A percentile compares a stretch with the other conserved stretches of the same genome.
Evolutionary conservation across 352 stramenopile genomes (phyloP).

Genomic region (Globisporangium perplexum): DNA sequence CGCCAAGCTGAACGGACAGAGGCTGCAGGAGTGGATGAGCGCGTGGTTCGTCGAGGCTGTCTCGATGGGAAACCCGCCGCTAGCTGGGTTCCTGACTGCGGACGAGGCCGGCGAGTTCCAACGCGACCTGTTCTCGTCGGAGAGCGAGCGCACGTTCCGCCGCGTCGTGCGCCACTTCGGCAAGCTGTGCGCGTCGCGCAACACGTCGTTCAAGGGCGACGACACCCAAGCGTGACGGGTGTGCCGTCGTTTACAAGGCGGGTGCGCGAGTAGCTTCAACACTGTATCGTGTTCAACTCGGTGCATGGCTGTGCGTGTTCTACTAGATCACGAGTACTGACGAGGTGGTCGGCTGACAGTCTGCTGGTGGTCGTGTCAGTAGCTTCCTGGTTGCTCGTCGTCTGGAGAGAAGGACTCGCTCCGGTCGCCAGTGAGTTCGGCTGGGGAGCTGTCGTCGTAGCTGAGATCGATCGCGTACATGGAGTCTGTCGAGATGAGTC

Average conservation of each 20-base stretch:
- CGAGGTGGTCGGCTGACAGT: too few species aligned
- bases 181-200: conserved; percentile 73
- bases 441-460: conserved; percentile 11
- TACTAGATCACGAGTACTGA: too few species aligned
- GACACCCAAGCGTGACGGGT: conserved; percentile 17
- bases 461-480: conserved; percentile 49
- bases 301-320: too few species aligned
- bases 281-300: conserved; percentile 1
- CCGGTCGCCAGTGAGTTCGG: neutral
- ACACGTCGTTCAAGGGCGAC: conserved; percentile 36
- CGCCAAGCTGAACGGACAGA: conserved; percentile 51
- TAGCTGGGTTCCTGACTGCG: conserved; percentile 50
- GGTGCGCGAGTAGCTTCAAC: conserved; percentile 5
- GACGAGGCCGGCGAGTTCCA: conserved; percentile 64
- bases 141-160: conserved; percentile 67
- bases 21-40: conserved; percentile 48
- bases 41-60: conserved; percentile 65
- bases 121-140: conserved; percentile 51
- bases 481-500: conserved; percentile 42
- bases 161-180: conserved; percentile 74
- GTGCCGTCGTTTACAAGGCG: conserved; percentile 4
- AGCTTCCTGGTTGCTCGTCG: neutral
- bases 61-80: conserved; percentile 20
- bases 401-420: conserved; percentile 9
- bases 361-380: neutral